Conservation (phyloP, 176 grass and related monocot species). For the Puya raimondii region DNA sequence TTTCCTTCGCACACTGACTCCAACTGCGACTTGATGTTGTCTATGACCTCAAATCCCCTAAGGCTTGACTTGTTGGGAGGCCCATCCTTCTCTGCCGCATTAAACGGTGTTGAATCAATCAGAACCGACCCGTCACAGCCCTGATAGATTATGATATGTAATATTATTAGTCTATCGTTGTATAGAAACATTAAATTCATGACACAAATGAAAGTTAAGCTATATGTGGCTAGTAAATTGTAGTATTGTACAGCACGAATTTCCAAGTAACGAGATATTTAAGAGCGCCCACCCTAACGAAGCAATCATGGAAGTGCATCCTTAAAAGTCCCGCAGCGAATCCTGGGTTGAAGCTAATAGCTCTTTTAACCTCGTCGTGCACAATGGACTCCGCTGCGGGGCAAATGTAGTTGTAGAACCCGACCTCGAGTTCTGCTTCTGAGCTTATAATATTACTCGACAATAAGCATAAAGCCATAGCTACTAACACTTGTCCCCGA, state of each 20-base stretch:
- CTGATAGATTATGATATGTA: background rate
- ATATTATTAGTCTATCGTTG: too few species aligned
- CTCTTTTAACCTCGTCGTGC: slow-evolving; percentile 20
- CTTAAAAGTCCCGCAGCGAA: slow-evolving; percentile 49
- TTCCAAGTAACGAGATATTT: slow-evolving; percentile 3
- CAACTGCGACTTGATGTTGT: slow-evolving; percentile 20
- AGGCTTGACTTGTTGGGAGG: slow-evolving; percentile 29
- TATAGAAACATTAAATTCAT: background rate
- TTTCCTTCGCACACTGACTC: slow-evolving; percentile 14
- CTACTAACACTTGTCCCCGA: slow-evolving; percentile 5
- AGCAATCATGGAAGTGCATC: slow-evolving; percentile 85
- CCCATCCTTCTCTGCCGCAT: slow-evolving; percentile 23
- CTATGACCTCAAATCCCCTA: slow-evolving; percentile 31
- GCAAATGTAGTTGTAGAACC: slow-evolving; percentile 33
- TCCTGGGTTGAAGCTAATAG: slow-evolving; percentile 20
- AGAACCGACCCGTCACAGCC: slow-evolving; percentile 30
- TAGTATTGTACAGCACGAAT: background rate
- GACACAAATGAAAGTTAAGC: background rate
- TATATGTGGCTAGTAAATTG: background rate
- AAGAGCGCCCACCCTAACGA: slow-evolving; percentile 36
- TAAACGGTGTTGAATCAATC: slow-evolving; percentile 17
- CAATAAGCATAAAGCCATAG: slow-evolving; percentile 6
- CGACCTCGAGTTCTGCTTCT: slow-evolving; percentile 21
- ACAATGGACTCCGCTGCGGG: slow-evolving; percentile 38
- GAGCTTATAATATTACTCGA: background rate